Base-by-base conservation (phyloP, 257 asterid genomes). In the Scutellaria barbata region DNA sequence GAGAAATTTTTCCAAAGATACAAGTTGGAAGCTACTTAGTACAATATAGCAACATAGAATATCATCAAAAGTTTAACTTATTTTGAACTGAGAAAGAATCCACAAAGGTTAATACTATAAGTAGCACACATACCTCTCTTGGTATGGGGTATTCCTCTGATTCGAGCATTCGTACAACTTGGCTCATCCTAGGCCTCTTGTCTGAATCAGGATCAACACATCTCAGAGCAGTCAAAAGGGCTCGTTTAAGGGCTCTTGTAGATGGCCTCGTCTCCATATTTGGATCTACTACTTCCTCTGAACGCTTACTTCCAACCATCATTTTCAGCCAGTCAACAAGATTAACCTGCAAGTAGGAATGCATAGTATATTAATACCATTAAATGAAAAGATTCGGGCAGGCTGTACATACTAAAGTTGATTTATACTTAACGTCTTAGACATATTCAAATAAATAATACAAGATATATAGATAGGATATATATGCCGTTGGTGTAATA, bases 131-230 rank as follows among this genome's bases (percentile, higher is more conserved):
- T 48, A 92, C 97, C 95, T 91, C 98, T 85, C 96, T 87, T 71
- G 94, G 96, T 72, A 90, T 85, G 53, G 98, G 98, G 82, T 91
- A 92, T 83, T 95, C 99, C 72, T 92, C 98, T 4, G 99, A 91
- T 75, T 95, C 99, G 66, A 89, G 97, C 99, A 94, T 94, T 42
- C 96, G 89, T 54, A 89, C 96, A 81, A 91, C 98, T 79, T 89
- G 98, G 81, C 90, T 88, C 99, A 94, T 94, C 82, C 85, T 88
- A 0, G 99, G 97, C 62, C 99, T 84, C 85, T 94, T 91, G 83
- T 94, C 95, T 16, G 99, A 91, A 85, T 91, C 99, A 13, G 97
- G 99, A 76, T 94, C 99, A n/a, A 94, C 99, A 43, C 99, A 94
- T 79, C 98, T 82, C 79, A 94, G 75, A 78, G 97, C 99, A 64